Evolutionary conservation across 208 protist species (phyloP).

Genomic region (Crithidia sp.): DNA sequence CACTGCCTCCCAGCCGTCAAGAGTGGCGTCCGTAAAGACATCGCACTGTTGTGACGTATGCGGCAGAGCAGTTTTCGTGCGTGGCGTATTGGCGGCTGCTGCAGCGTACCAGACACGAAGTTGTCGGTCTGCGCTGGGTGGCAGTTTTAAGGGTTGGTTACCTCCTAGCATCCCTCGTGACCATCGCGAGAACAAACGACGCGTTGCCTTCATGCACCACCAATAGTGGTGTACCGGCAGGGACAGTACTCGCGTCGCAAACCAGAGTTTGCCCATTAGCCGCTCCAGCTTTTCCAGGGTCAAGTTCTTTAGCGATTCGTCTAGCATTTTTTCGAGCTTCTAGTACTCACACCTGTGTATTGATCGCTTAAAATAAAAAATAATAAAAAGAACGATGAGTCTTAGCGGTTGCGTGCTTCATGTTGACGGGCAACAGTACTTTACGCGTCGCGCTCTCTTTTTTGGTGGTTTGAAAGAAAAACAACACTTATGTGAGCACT

Average conservation of each 20-base stretch:
- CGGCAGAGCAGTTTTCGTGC: neutral
- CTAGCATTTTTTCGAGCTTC: neutral
- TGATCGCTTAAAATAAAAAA: too few species aligned
- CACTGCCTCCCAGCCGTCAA: conserved; percentile 28
- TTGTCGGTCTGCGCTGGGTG: conserved; percentile 2
- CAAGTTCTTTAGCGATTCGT: conserved; percentile 3
- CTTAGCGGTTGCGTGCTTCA: too few species aligned
- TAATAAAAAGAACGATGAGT: too few species aligned
- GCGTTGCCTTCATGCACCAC: conserved; percentile 24
- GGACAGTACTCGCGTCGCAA: conserved; percentile 17
- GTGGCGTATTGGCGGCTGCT: neutral
- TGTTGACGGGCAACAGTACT: too few species aligned
- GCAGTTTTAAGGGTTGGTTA: conserved; percentile 2
- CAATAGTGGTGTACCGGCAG: conserved; percentile 22
- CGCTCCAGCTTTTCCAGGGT: conserved; percentile 21
- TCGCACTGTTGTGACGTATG: neutral
- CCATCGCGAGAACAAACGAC: conserved; percentile 20
- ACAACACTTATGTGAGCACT: too few species aligned
- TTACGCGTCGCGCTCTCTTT: too few species aligned
- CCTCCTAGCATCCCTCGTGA: conserved; percentile 9
- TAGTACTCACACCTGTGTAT: too few species aligned
- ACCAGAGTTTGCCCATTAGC: conserved; percentile 25
- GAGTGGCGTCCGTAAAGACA: conserved; percentile 27
- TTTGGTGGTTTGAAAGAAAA: too few species aligned
- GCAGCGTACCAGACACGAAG: conserved; percentile 6